Evolutionary conservation across 2,329 filamentous ascomycete genomes (phyloP), one percentile per base, ranked within the genome.

Genomic region (Fusarium tricinctum): DNA sequence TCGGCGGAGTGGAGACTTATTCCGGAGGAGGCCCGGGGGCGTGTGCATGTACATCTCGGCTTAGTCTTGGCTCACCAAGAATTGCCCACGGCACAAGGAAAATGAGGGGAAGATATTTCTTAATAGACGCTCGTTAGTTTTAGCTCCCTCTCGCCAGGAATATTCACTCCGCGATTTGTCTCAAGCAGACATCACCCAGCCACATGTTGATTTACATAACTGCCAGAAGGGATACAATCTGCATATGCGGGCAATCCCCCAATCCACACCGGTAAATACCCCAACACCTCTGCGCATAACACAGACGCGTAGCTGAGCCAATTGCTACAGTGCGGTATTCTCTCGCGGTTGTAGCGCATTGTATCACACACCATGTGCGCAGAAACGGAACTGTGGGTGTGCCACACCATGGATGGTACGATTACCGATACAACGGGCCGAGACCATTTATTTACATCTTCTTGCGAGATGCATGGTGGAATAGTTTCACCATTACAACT

Each of bases 251-350:
- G 23, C 35, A 38, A 38, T 19, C 35, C 17, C 10, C 17, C 10
- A 35, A 30, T 56, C 48, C 60, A 64, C 61, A 64, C 61, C 61
- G 61, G 61, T 53, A 58, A 58, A 54, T 30, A 26, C 12, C 17
- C 12, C 33, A 6, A 17, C 40, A 38, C 22, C 40, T 54, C 26
- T 51, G 17, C 19, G 9, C 33, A 20, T 26, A 39, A 33, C n/a
- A 6, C 15, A 23, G 4, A 15, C 10, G 10, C 40, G 23, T 54
- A 53, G 2, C 8, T 15, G 10, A 9, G 7, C 58, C 60, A 63
- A 58, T 63, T 26, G 23, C 1, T n/a, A 9, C 8, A 15, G 14
- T 7, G 20, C 9, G 14, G 13, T 26, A 14, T 61, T 43, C 26
- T 26, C 26, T 10, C 26, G 8, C 26, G 26, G 26, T 26, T 14